These are phyloP conservation scores for Xylaria sp. DNA, from an alignment of 495 filamentous ascomycete species.

Conservation along the genomic window DNA sequence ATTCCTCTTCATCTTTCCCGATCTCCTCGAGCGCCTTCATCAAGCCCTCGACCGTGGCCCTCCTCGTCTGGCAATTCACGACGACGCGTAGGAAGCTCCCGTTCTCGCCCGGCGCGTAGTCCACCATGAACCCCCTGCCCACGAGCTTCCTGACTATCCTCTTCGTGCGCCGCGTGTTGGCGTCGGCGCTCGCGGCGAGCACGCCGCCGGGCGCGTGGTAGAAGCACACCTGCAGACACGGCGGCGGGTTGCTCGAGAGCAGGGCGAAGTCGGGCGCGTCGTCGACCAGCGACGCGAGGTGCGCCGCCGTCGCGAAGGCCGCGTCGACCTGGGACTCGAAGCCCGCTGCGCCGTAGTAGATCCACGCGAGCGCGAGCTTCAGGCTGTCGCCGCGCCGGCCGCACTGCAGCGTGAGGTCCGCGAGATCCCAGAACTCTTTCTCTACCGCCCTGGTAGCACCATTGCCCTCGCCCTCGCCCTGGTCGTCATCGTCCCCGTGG, in stretches of 20 bases:
- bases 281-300: constrained; percentile 67
- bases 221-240: constrained; percentile 95
- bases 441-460: not conserved
- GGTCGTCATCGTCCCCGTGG: constrained; percentile 61
- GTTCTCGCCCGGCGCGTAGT: constrained; percentile 81
- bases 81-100: constrained; percentile 91
- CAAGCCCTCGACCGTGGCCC: constrained; percentile 77
- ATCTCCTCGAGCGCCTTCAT: constrained; percentile 74
- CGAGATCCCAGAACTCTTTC: constrained; percentile 85
- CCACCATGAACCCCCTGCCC: constrained; percentile 85
- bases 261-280: constrained; percentile 73
- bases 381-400: constrained; percentile 84
- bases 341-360: constrained; percentile 75
- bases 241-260: constrained; percentile 76
- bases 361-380: constrained; percentile 87
- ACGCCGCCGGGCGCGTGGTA: constrained; percentile 72
- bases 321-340: constrained; percentile 69
- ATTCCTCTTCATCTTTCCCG: constrained; percentile 50
- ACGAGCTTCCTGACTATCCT: constrained; percentile 70
- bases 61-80: constrained; percentile 76
- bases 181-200: constrained; percentile 58
- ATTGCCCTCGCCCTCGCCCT: too few species aligned
- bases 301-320: constrained; percentile 70
- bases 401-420: constrained; percentile 91
- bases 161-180: constrained; percentile 75